Conservation (phyloP, 2,329 filamentous ascomycete genomes). For the Colletotrichum tanaceti region DNA sequence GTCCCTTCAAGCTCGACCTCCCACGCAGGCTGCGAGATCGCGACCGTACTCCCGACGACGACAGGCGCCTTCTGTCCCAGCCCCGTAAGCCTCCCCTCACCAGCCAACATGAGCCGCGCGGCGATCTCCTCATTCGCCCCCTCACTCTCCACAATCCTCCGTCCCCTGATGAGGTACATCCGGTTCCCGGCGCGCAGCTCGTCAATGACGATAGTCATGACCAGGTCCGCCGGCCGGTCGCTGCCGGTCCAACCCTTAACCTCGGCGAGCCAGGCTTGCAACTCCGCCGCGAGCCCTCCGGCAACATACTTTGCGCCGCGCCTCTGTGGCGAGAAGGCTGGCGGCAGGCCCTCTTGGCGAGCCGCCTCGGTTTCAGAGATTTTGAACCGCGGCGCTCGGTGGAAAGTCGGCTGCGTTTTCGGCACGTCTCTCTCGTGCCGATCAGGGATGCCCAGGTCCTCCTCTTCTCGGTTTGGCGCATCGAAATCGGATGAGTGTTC, state of each 20-base stretch:
- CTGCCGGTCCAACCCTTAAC: conserved; percentile 50
- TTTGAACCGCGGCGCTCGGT: conserved; percentile 55
- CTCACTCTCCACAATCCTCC: conserved; percentile 34
- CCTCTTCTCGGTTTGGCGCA: conserved; percentile 32
- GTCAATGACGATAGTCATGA: conserved; percentile 47
- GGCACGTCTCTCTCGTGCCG: conserved; percentile 1
- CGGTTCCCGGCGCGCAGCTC: conserved; percentile 48
- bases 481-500: conserved; percentile 1
- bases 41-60: conserved; percentile 47
- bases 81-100: conserved; percentile 53
- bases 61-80: conserved; percentile 48
- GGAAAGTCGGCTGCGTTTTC: conserved; percentile 53
- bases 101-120: conserved; percentile 51
- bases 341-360: conserved; percentile 43
- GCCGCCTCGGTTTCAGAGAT: conserved; percentile 43
- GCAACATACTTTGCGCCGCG: conserved; percentile 50
- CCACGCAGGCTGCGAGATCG: conserved; percentile 53
- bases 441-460: conserved; percentile 22
- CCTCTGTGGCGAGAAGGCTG: conserved; percentile 52
- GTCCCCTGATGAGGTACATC: conserved; percentile 50
- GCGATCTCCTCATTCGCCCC: conserved; percentile 17
- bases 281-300: conserved; percentile 53
- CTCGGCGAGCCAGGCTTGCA: conserved; percentile 57
- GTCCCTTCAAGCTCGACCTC: conserved; percentile 50
- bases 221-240: conserved; percentile 35